phyloP scores from a whole-genome alignment of 2,329 filamentous ascomycete species.

The Penicillium sp. region DNA sequence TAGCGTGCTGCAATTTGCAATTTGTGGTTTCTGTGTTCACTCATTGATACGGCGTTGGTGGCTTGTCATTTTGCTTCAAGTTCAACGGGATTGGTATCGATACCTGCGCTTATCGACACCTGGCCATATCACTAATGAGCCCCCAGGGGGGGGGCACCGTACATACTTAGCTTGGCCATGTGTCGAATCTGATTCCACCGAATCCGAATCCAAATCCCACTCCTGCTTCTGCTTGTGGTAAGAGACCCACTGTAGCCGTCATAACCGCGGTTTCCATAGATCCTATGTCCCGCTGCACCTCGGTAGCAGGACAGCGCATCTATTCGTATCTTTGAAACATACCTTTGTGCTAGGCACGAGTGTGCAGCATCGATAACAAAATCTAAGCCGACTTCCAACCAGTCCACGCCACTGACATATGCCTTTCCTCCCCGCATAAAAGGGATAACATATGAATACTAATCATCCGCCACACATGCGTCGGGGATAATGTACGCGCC shows the following conservation, averaged over 20 bases:
- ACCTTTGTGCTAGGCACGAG: background rate
- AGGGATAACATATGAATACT: background rate
- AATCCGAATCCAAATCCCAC: background rate
- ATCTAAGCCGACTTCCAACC: background rate
- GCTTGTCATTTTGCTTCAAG: constrained; percentile 18
- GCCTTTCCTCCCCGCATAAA: background rate
- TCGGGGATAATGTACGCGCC: constrained; percentile 1
- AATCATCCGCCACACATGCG: background rate
- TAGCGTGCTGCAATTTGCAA: constrained; percentile 2
- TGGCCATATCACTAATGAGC: background rate
- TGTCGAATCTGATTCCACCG: background rate
- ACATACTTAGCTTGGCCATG: background rate
- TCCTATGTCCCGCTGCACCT: background rate
- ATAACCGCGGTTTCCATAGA: background rate
- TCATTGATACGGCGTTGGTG: constrained; percentile 39
- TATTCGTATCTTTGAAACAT: background rate
- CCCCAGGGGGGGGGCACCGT: background rate
- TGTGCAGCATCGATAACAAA: no score
- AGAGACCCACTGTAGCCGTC: background rate
- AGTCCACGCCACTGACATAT: background rate
- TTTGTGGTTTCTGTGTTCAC: constrained; percentile 10
- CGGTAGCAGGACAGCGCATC: background rate
- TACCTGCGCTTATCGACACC: background rate
- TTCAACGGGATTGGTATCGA: background rate
- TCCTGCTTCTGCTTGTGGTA: background rate